Evolutionary conservation across 495 filamentous ascomycete genomes (phyloP), one percentile per base, ranked within the genome.

Genomic region (Podospora pseudoanserina): DNA sequence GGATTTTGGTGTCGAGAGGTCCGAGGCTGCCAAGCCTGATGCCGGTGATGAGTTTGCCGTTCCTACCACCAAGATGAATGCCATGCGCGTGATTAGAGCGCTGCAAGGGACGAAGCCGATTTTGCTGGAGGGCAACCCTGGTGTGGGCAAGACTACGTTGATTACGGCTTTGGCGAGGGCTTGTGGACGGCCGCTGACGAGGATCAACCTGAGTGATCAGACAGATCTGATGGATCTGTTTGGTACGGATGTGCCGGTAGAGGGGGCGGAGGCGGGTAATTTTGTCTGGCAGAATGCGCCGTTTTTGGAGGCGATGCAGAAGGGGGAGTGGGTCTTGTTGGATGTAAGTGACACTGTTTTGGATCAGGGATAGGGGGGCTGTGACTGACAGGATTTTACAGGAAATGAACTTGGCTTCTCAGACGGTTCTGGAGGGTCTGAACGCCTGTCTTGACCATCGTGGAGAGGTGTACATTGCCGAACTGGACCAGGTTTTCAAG

Each of bases 361-460:
- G 23, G 23, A 23, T 23, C 23, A 32, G 30, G 4, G 30, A 32
- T 5, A 32, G 4, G 3, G 30, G 7, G 30, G 7, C 4, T 19
- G n/a, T 60, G 39, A 32, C 70, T 71, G 19, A 71, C 65, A 67
- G 39, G 28, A 30, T 53, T 9, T 39, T 23, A 56, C 39, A 73
- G 70, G 96, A 99, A 82, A 97, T 99, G 96, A 99, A 99, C 72
- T 75, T 99, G 63, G 96, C 96, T 3, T 98, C 96, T 0, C 96
- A 98, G 75, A 96, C 94, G 5, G 93, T 99, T 27, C 88, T 99
- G 2, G 96, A 99, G 78, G 96, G 96, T 69, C 83, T 99, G 19
- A 99, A 99, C 72, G 94, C 95, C 18, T 98, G 96, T 80, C 83
- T 99, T 27, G 96, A 99, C 80, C 96, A 99, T 75, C 90, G 96